Percentiles rank a stretch among this genome's conserved stretches.
Conservation (phyloP, 1,284 basidiomycete species). For the Stereum hirsutum region DNA sequence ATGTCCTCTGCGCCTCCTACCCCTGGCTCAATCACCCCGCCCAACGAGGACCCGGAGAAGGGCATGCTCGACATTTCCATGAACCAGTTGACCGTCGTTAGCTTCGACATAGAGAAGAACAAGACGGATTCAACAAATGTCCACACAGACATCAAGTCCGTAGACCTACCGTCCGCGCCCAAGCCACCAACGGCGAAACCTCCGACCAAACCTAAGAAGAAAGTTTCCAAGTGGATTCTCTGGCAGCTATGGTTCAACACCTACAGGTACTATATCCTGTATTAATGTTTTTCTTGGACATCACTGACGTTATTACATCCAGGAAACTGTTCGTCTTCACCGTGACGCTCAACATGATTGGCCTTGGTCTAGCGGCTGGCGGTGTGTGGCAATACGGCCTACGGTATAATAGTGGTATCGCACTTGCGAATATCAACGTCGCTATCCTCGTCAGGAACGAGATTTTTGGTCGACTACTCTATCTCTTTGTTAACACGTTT, state of each 20-base stretch:
- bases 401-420: slow-evolving; percentile 51
- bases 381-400: slow-evolving; percentile 56
- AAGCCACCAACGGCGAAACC: slow-evolving; percentile 20
- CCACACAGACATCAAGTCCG: too few species aligned
- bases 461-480: slow-evolving; percentile 44
- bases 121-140: slow-evolving; percentile 3
- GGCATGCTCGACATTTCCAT: slow-evolving; percentile 34
- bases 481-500: slow-evolving; percentile 37
- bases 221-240: slow-evolving; percentile 46
- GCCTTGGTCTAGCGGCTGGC: slow-evolving; percentile 49
- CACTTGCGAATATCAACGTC: slow-evolving; percentile 42
- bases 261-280: slow-evolving; percentile 36
- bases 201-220: slow-evolving; percentile 23
- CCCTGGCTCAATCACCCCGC: slow-evolving; percentile 22
- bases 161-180: slow-evolving; percentile 16
- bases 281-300: slow-evolving; percentile 1
- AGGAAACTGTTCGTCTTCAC: slow-evolving; percentile 9
- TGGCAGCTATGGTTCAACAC: slow-evolving; percentile 64
- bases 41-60: slow-evolving; percentile 47
- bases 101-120: slow-evolving; percentile 10
- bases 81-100: slow-evolving; percentile 11
- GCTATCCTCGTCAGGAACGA: slow-evolving; percentile 49
- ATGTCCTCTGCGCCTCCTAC: neutral
- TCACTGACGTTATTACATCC: neutral
- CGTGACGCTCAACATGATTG: slow-evolving; percentile 43